Evolutionary conservation across 2,329 filamentous ascomycete species (phyloP), one percentile per base, ranked within the genome.

Genomic region (Pseudogymnoascus sp.): DNA sequence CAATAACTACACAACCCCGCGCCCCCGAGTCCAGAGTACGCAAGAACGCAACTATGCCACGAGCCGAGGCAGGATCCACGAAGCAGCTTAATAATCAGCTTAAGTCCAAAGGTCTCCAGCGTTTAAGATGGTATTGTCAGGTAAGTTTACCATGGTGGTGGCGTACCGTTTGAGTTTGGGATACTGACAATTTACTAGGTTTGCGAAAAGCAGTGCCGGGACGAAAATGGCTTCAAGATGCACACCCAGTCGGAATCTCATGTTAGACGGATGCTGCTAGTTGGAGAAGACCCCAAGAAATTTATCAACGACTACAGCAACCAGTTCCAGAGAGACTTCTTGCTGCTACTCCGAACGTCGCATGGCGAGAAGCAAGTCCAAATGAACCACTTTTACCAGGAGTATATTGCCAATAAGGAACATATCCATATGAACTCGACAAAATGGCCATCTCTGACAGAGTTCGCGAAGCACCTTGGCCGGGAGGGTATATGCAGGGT

Each of bases 361-460:
- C 94, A 99, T 68, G 90, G 91, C 63, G 91, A 96, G 74, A 99
- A 99, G 73, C 82, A 84, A 67, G 85, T 97, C 1, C 82, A 92
- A 33, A 83, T 92, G 58, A 99, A 99, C 69, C 85, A 89, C 63
- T 97, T 97, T 72, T 99, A 99, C 74, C 90, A 97, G 71, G 86
- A 92, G 69, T 94, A 95, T 68, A 96, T 97, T 66, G 80, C 84
- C 13, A 87, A 92, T 66, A 91, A 92, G 72, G 81, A 90, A 68
- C 92, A 97, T 71, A 77, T 94, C 7, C 94, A 97, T 71, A 91
- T 97, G 88, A 96, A 96, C 73, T 80, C 90, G 6, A 97, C 94
- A 0, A 86, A 87, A 68, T 97, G 91, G 91, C 82, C 86, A 3
- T 89, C 83, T 59, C 75, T 99, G 66, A 92, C 91, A 2, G 91